Evolutionary conservation across 495 filamentous ascomycete species (phyloP).

Genomic region (Penicillium mononematosum): DNA sequence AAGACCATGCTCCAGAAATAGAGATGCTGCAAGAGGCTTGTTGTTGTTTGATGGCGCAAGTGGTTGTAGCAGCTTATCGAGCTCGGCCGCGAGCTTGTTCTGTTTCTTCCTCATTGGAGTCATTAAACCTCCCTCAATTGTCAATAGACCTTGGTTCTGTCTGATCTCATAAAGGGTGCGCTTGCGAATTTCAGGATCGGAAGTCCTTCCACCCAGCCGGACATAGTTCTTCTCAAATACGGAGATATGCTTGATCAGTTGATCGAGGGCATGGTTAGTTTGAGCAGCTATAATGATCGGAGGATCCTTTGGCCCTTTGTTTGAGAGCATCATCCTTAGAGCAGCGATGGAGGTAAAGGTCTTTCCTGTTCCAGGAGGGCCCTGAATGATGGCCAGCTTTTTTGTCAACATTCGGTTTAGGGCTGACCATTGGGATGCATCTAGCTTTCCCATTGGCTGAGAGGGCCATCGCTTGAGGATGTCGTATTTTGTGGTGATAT

Average conservation of each 20-base stretch:
- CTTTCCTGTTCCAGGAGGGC: slow-evolving; percentile 90
- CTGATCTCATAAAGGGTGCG: slow-evolving; percentile 65
- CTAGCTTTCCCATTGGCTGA: slow-evolving; percentile 52
- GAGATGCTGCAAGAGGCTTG: slow-evolving; percentile 22
- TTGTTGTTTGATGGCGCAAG: slow-evolving; percentile 35
- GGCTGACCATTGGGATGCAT: slow-evolving; percentile 67
- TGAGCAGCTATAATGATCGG: slow-evolving; percentile 80
- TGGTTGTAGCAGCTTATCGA: slow-evolving; percentile 50
- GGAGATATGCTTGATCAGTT: slow-evolving; percentile 68
- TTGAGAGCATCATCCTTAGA: slow-evolving; percentile 64
- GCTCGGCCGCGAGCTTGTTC: slow-evolving; percentile 41
- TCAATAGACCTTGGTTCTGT: slow-evolving; percentile 21
- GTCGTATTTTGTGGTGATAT: slow-evolving; percentile 32
- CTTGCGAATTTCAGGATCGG: slow-evolving; percentile 62
- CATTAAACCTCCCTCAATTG: slow-evolving; percentile 34
- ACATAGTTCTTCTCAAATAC: slow-evolving; percentile 64
- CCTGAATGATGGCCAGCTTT: slow-evolving; percentile 77
- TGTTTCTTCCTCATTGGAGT: slow-evolving; percentile 38
- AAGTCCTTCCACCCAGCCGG: slow-evolving; percentile 76
- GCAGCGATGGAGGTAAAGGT: slow-evolving; percentile 75
- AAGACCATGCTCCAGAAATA: slow-evolving; percentile 52
- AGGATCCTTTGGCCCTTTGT: slow-evolving; percentile 57
- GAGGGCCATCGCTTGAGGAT: slow-evolving; percentile 54
- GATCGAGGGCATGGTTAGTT: slow-evolving; percentile 93
- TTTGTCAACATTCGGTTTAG: slow-evolving; percentile 70